Conservation (phyloP, 2,329 filamentous ascomycete species). For the Talaromyces islandicus region DNA sequence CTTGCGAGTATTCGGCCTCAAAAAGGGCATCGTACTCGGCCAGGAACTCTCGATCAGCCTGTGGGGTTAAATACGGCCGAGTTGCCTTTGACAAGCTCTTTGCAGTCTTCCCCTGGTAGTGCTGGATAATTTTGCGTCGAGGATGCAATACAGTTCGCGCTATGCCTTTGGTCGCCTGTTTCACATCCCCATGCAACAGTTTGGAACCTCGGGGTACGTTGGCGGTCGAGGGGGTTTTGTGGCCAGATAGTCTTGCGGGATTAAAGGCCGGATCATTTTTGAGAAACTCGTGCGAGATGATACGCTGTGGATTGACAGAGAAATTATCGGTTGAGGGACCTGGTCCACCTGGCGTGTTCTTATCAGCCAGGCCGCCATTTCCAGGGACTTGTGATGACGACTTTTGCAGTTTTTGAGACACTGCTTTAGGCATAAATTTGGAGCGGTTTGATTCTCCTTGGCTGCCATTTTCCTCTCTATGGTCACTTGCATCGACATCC, state of each 20-base stretch:
- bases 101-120: conserved; percentile 23
- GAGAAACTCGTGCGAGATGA: conserved; percentile 8
- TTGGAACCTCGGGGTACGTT: conserved; percentile 7
- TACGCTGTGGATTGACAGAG: not conserved
- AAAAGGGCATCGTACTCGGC: conserved; percentile 20
- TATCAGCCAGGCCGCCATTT: not conserved
- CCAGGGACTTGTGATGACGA: not conserved
- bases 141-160: conserved; percentile 25
- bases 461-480: not conserved
- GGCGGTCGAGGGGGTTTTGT: conserved; percentile 10
- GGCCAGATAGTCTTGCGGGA: conserved; percentile 18
- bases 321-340: not conserved
- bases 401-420: not conserved
- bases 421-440: not conserved
- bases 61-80: conserved; percentile 26
- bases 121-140: conserved; percentile 21
- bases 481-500: not conserved
- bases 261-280: conserved; percentile 29
- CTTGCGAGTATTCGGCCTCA: conserved; percentile 21
- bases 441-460: not conserved
- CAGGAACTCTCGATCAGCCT: conserved; percentile 22
- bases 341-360: not conserved
- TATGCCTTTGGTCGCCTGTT: conserved; percentile 12
- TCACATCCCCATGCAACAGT: conserved; percentile 8
- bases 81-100: conserved; percentile 26